phyloP scores from a whole-genome alignment of 441 rosid genomes.

The Croton setiger region DNA sequence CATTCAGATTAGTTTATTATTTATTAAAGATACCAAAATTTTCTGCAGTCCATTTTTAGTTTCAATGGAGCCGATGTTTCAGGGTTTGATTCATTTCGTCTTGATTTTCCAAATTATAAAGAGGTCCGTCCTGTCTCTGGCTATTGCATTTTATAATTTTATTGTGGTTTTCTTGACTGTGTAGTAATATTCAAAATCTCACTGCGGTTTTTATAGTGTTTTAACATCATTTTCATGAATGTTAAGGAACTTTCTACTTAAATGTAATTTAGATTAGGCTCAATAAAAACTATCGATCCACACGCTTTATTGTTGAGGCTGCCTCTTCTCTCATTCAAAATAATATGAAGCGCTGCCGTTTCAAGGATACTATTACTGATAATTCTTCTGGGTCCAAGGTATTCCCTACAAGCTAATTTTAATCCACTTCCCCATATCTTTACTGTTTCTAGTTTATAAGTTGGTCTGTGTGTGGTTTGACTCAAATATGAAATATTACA shows the following conservation, averaged over 20 bases:
- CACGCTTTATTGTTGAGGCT: constrained; percentile 89
- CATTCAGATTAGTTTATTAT: neutral
- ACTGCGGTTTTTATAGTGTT: neutral
- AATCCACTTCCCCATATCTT: neutral
- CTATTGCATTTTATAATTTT: constrained; percentile 14
- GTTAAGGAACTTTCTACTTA: neutral
- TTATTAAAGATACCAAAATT: neutral
- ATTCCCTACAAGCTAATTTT: constrained; percentile 17
- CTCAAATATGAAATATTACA: constrained; percentile 24
- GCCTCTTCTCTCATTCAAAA: constrained; percentile 80
- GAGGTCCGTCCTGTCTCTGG: constrained; percentile 50
- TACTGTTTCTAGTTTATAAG: constrained; percentile 5
- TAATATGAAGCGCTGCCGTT: constrained; percentile 60
- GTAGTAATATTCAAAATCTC: constrained; percentile 9
- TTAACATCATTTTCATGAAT: neutral
- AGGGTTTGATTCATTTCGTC: constrained; percentile 90
- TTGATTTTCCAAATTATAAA: constrained; percentile 72
- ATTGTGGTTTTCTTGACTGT: constrained; percentile 12
- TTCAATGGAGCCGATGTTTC: constrained; percentile 92
- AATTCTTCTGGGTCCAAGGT: constrained; percentile 92
- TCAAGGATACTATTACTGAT: constrained; percentile 68
- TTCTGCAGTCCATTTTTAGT: constrained; percentile 87
- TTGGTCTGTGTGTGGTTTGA: constrained; percentile 25
- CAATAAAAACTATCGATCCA: constrained; percentile 80
- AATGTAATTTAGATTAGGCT: constrained; percentile 67